phyloP scores from a whole-genome alignment of 768 basidiomycete genomes.

The Tephrocybe sp. region DNA sequence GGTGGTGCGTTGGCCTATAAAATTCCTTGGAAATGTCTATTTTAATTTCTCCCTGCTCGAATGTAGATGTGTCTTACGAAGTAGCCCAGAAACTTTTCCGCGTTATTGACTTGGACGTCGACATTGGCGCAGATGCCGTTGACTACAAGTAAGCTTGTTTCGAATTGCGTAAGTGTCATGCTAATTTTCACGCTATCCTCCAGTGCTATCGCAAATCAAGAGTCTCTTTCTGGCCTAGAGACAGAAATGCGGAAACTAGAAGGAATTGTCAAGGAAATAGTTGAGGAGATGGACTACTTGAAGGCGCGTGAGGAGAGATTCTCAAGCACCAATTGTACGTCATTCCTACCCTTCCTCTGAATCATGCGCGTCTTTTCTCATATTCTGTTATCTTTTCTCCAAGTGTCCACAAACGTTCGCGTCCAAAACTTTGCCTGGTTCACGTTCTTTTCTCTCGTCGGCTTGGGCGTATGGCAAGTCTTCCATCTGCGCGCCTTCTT shows the following conservation, averaged over 20 bases:
- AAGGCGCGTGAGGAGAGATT: constrained; percentile 88
- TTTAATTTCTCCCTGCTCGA: background rate
- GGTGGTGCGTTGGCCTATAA: constrained; percentile 49
- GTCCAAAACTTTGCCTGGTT: constrained; percentile 94
- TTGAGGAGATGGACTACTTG: constrained; percentile 90
- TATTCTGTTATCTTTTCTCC: constrained; percentile 5
- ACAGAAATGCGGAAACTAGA: constrained; percentile 99
- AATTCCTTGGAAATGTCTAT: background rate
- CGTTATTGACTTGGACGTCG: constrained; percentile 89
- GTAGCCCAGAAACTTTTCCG: constrained; percentile 53
- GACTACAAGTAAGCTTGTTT: constrained; percentile 83
- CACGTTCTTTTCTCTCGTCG: constrained; percentile 73
- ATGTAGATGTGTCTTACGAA: constrained; percentile 43
- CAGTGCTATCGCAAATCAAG: constrained; percentile 98
- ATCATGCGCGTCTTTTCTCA: background rate
- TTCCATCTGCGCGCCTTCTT: constrained; percentile 93
- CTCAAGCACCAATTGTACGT: constrained; percentile 83
- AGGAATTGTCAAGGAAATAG: constrained; percentile 89
- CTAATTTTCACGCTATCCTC: constrained; percentile 2
- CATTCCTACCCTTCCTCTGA: background rate
- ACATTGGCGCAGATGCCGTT: constrained; percentile 97
- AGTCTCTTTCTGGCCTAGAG: constrained; percentile 91
- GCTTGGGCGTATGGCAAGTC: constrained; percentile 91
- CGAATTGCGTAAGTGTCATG: background rate
- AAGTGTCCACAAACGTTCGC: constrained; percentile 88